These are phyloP conservation scores for Monilinia laxa DNA, from an alignment of 2,329 filamentous ascomycete genomes.

Conservation along the genomic window DNA sequence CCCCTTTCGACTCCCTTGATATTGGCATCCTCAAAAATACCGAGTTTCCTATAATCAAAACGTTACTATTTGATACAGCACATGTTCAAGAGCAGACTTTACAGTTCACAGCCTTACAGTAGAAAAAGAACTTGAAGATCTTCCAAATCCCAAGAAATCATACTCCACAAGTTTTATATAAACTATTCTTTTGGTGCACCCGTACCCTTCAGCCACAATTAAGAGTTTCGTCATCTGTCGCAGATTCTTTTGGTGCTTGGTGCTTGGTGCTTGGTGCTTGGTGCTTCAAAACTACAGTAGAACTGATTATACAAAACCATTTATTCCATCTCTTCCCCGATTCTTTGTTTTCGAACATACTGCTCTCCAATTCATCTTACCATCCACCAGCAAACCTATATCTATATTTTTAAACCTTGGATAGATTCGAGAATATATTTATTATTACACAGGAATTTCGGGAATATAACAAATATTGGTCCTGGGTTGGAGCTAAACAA, in stretches of 20 bases:
- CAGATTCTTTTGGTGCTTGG: neutral
- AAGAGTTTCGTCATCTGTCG: slow-evolving; percentile 16
- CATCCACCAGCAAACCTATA: neutral
- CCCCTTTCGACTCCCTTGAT: neutral
- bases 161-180: slow-evolving; percentile 11
- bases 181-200: neutral
- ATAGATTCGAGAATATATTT: neutral
- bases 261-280: neutral
- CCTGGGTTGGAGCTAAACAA: slow-evolving; percentile 23
- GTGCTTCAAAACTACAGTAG: no score
- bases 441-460: neutral
- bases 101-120: slow-evolving; percentile 11
- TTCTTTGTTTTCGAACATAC: slow-evolving; percentile 9
- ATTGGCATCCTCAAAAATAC: neutral
- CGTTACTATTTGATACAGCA: slow-evolving; percentile 5
- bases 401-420: neutral
- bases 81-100: slow-evolving; percentile 7
- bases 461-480: slow-evolving; percentile 7
- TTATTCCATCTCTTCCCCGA: neutral
- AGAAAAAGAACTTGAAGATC: slow-evolving; percentile 17
- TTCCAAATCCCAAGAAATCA: slow-evolving; percentile 15
- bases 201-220: slow-evolving; percentile 12
- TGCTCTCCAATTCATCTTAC: neutral
- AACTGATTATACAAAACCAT: no score
- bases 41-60: no score